Percentiles rank a stretch among this genome's conserved stretches.
Evolutionary conservation across 2,329 filamentous ascomycete species (phyloP).

Genomic region (Trichophyton equinum): DNA sequence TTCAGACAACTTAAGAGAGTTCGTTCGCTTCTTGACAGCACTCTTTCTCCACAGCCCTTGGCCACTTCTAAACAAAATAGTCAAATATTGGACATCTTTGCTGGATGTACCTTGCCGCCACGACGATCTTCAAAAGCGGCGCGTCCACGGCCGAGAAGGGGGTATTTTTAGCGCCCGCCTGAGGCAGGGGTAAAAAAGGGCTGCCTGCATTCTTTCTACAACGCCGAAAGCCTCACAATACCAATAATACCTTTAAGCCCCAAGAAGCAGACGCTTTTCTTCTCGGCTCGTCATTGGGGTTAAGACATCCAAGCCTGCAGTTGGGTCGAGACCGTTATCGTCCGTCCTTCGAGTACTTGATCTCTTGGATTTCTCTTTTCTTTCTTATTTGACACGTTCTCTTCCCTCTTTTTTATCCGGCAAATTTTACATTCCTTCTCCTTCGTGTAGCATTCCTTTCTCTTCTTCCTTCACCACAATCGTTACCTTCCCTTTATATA

Average conservation of each 20-base stretch:
- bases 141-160: background rate
- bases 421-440: background rate
- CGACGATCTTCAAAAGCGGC: background rate
- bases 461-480: background rate
- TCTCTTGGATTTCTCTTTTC: background rate
- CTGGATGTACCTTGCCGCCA: background rate
- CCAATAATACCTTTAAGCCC: background rate
- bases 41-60: background rate
- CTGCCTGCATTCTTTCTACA: background rate
- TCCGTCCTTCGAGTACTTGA: background rate
- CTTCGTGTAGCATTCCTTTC: background rate
- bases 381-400: background rate
- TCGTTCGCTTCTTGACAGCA: background rate
- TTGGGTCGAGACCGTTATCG: background rate
- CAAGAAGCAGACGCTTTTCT: background rate
- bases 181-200: background rate
- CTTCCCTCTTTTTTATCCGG: background rate
- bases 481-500: background rate
- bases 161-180: constrained; percentile 1
- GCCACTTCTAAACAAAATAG: background rate
- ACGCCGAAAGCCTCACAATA: background rate
- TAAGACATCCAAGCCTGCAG: background rate
- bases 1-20: background rate
- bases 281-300: background rate
- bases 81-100: background rate